These are phyloP conservation scores for Lodderomyces parapsilosis DNA, from an alignment of 1,139 yeast genomes.

Conservation along the genomic window DNA sequence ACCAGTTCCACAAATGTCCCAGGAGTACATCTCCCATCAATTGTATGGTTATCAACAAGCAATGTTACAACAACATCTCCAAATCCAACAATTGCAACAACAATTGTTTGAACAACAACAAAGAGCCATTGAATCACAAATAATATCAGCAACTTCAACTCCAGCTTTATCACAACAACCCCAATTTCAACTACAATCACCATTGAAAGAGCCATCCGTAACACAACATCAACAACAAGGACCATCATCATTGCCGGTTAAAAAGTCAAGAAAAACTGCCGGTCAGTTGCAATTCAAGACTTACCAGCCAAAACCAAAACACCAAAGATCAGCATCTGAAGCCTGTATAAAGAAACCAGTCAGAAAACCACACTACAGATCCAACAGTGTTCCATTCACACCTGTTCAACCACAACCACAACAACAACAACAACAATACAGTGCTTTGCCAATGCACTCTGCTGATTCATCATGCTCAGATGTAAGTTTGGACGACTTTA, in stretches of 20 bases:
- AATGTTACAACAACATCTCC: conserved; percentile 25
- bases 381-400: conserved; percentile 8
- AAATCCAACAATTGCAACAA: conserved; percentile 25
- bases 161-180: conserved; percentile 5
- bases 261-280: conserved; percentile 14
- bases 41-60: conserved; percentile 24
- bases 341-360: conserved; percentile 22
- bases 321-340: conserved; percentile 12
- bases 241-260: not conserved
- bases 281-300: conserved; percentile 39
- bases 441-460: conserved; percentile 12
- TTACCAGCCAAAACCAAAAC: conserved; percentile 20
- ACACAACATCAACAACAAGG: conserved; percentile 6
- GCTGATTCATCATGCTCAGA: conserved; percentile 9
- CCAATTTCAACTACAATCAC: conserved; percentile 7
- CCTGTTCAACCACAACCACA: conserved; percentile 4
- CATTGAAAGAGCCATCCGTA: conserved; percentile 7
- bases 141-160: conserved; percentile 3
- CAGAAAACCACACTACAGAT: conserved; percentile 13
- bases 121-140: conserved; percentile 7
- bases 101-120: conserved; percentile 18
- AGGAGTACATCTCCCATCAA: conserved; percentile 15
- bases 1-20: conserved; percentile 7
- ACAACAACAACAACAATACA: conserved; percentile 2
- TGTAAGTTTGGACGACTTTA: conserved; percentile 31